Evolutionary conservation across 805 yeast genomes (phyloP).

Genomic region (Myxozyma monticola): DNA sequence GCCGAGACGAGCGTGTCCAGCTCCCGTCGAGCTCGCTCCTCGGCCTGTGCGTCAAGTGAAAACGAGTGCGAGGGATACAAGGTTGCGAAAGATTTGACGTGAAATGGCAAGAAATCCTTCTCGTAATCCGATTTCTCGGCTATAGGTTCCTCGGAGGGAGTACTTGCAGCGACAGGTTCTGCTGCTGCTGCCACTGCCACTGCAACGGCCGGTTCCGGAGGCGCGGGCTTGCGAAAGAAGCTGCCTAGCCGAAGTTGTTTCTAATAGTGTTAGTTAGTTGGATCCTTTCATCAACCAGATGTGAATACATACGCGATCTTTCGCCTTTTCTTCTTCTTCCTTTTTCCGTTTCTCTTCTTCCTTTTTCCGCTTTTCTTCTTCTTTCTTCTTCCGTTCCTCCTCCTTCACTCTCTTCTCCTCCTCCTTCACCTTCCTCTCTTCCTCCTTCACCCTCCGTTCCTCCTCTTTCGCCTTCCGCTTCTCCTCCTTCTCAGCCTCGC

Average conservation of each 20-base stretch:
- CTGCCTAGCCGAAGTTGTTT: conserved; percentile 25
- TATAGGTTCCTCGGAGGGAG: background rate
- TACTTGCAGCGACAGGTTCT: background rate
- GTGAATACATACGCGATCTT: no score
- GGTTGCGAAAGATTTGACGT: conserved; percentile 34
- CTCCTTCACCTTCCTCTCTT: conserved; percentile 32
- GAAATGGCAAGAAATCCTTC: conserved; percentile 38
- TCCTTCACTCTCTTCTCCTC: conserved; percentile 31
- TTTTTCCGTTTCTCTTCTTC: conserved; percentile 27
- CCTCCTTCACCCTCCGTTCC: conserved; percentile 28
- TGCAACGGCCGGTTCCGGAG: background rate
- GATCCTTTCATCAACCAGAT: no score
- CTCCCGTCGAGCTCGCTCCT: background rate
- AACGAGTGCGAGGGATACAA: conserved; percentile 26
- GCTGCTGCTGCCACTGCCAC: background rate
- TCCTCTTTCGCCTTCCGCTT: conserved; percentile 10
- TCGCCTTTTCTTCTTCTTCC: conserved; percentile 29
- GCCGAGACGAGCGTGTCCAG: conserved; percentile 14
- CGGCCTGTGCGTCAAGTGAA: background rate
- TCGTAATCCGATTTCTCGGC: conserved; percentile 34
- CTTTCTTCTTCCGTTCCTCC: conserved; percentile 28
- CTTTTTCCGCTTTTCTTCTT: conserved; percentile 27
- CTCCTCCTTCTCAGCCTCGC: conserved; percentile 11
- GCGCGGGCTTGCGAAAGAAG: conserved; percentile 18
- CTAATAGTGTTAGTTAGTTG: background rate